phyloP scores from a whole-genome alignment of 805 yeast species.

The Wickerhamomyces alni region DNA sequence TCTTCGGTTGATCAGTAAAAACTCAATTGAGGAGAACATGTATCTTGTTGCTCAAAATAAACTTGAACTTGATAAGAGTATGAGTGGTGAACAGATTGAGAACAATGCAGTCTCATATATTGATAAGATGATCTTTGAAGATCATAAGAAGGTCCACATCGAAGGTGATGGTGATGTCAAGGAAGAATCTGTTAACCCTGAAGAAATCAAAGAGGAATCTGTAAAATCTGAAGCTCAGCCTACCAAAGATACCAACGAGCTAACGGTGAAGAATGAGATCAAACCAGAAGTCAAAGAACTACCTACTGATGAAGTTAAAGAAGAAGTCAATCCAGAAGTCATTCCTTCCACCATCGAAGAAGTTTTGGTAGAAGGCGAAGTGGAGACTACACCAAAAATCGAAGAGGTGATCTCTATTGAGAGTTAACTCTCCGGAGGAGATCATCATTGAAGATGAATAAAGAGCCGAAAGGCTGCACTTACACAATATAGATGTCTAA shows the following conservation, averaged over 20 bases:
- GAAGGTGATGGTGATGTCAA: slow-evolving; percentile 23
- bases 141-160: slow-evolving; percentile 1
- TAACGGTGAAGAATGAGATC: neutral
- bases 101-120: slow-evolving; percentile 17
- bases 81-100: slow-evolving; percentile 26
- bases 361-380: too few relatives aligned
- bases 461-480: too few relatives aligned
- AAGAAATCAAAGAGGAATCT: slow-evolving; percentile 28
- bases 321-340: neutral
- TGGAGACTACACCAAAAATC: too few relatives aligned
- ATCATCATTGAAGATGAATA: too few relatives aligned
- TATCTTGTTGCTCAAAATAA: slow-evolving; percentile 83
- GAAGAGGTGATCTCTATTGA: too few relatives aligned
- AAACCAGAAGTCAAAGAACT: neutral
- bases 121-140: slow-evolving; percentile 39
- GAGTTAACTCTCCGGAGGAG: too few relatives aligned
- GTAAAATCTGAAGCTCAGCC: too few relatives aligned
- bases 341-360: too few relatives aligned
- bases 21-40: slow-evolving; percentile 87
- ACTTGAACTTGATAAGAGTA: slow-evolving; percentile 64
- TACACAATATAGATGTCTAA: too few relatives aligned
- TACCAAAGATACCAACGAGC: too few relatives aligned
- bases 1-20: slow-evolving; percentile 60
- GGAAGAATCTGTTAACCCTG: slow-evolving; percentile 37
- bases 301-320: neutral